Evolutionary conservation across 805 yeast genomes (phyloP).

Genomic region (Metschnikowia kunwiensis): DNA sequence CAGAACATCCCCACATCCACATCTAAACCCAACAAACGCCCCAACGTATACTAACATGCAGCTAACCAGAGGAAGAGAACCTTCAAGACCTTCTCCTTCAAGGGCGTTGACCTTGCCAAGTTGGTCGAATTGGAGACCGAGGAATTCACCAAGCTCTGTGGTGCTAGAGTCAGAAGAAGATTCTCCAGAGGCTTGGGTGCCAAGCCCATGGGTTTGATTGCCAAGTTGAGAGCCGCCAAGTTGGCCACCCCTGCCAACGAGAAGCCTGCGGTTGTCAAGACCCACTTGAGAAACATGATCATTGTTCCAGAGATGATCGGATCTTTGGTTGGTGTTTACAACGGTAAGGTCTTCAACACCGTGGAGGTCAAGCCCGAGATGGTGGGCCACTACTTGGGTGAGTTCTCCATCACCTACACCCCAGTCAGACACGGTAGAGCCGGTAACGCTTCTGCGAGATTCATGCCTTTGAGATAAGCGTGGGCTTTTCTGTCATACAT

Average conservation of each 20-base stretch:
- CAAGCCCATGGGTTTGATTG: constrained; percentile 93
- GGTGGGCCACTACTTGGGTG: constrained; percentile 99
- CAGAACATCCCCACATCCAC: not conserved
- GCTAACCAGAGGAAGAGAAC: constrained; percentile 79
- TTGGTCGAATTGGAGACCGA: constrained; percentile 91
- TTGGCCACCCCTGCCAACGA: constrained; percentile 85
- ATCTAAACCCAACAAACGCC: not conserved
- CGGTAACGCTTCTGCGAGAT: constrained; percentile 77
- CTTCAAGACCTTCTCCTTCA: constrained; percentile 96
- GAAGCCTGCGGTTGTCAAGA: constrained; percentile 97
- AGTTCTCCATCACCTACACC: constrained; percentile 98
- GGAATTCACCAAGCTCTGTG: constrained; percentile 94
- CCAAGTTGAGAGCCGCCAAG: constrained; percentile 97
- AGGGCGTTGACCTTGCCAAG: constrained; percentile 96
- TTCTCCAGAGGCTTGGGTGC: constrained; percentile 95
- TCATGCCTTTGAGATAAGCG: constrained; percentile 61
- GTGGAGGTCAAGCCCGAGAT: constrained; percentile 99
- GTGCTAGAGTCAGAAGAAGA: constrained; percentile 99
- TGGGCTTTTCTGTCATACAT: constrained; percentile 12
- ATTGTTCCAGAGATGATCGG: constrained; percentile 99
- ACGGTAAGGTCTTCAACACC: constrained; percentile 99
- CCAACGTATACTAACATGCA: constrained; percentile 23
- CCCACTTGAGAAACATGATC: constrained; percentile 99
- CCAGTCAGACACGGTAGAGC: constrained; percentile 99
- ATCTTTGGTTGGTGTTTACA: constrained; percentile 97